Evolutionary conservation across 371 early-diverging fungal species (phyloP), one percentile per base, ranked within the genome.

Genomic region (Mortierella sp.): DNA sequence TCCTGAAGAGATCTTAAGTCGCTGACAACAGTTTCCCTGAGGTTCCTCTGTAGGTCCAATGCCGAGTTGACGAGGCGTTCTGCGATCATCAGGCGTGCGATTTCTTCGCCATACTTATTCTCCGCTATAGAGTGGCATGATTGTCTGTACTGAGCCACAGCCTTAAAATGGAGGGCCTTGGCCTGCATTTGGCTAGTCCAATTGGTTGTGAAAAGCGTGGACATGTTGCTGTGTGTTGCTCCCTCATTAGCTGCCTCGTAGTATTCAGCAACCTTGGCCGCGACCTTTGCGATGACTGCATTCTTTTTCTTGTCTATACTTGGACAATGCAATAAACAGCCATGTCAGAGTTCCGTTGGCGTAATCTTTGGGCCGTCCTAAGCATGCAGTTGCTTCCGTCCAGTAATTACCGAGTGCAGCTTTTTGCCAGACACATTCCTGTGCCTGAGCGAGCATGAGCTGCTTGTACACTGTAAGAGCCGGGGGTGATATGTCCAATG

Each of bases 361-460:
- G 12, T 47, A 34, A 10, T 34, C 34, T 34, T 4, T 34, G 4
- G 10, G 4, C 34, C 34, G 10, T 34, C 10, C 7, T 10, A 34
- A 34, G 34, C 34, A n/a, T n/a, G n/a, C 34, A 4, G 10, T 34
- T 43, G 44, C 19, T 16, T 43, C 54, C 39, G 17, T 54, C 41
- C 25, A 40, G 19, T 14, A 17, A n/a, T 55, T 67, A 80, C 80
- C 80, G 22, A 79, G 82, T 1, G 91, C 88, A 17, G 94, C 91
- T 52, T 93, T 90, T 56, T 86, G 87, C 92, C 92, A 94, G 48
- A 89, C 88, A 63, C 91, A 93, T 77, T 96, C 95, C 67, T 96
- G 95, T 25, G 95, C 95, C 73, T 95, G 95, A 9, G 94, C 93
- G 9, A 95, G 85, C 92, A 94, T 94, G 19, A 93, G 78, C 43